These are phyloP conservation scores for Plantago major DNA, from an alignment of 257 asterid genomes.

Conservation along the genomic window DNA sequence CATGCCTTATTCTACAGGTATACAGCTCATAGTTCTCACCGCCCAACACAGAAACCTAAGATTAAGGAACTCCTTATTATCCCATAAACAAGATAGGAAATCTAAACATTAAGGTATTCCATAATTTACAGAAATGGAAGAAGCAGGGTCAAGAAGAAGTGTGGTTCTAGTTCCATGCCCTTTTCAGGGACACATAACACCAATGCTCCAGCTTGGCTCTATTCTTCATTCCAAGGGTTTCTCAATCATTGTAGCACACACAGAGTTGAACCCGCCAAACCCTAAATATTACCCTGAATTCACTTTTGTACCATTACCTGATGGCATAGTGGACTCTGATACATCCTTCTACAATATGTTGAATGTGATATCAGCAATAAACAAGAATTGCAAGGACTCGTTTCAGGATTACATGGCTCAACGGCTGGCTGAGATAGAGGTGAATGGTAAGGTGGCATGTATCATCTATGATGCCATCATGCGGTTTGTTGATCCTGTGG, in stretches of 20 bases:
- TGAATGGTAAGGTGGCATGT: slow-evolving; percentile 25
- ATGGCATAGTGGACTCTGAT: slow-evolving; percentile 12
- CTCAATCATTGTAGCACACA: slow-evolving; percentile 43
- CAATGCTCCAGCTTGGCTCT: slow-evolving; percentile 46
- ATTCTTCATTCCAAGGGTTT: slow-evolving; percentile 46
- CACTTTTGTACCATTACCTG: slow-evolving; percentile 23
- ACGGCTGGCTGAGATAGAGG: background rate
- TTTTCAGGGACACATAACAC: slow-evolving; percentile 50
- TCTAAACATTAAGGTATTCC: too few species aligned
- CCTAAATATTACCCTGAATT: slow-evolving; percentile 39
- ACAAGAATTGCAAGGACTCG: slow-evolving; percentile 29
- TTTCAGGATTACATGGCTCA: slow-evolving; percentile 23
- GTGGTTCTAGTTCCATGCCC: slow-evolving; percentile 40
- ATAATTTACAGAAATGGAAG: slow-evolving; percentile 10
- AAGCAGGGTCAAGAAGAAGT: background rate
- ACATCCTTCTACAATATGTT: slow-evolving; percentile 16
- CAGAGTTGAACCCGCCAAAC: slow-evolving; percentile 41
- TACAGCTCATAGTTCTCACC: too few species aligned
- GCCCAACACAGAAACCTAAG: too few species aligned
- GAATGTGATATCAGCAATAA: slow-evolving; percentile 15
- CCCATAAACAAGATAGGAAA: too few species aligned
- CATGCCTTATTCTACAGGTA: too few species aligned
- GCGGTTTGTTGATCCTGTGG: slow-evolving; percentile 37
- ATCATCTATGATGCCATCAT: slow-evolving; percentile 39
- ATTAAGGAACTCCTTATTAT: too few species aligned